phyloP scores from a whole-genome alignment of 495 filamentous ascomycete species.

The Aspergillus steynii region DNA sequence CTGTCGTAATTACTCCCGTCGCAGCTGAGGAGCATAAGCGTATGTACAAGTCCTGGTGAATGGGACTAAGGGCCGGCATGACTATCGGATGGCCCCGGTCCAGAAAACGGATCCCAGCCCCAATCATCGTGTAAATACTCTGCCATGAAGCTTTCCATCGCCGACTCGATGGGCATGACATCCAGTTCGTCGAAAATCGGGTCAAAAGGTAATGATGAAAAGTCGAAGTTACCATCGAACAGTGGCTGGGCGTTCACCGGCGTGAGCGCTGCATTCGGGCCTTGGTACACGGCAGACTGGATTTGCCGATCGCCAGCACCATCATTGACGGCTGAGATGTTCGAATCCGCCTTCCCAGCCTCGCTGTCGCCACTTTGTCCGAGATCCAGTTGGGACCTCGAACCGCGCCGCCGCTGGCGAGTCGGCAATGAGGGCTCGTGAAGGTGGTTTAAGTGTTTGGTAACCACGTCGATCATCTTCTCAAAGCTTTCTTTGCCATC shows the following conservation, averaged over 20 bases:
- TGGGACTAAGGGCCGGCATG: too few relatives aligned
- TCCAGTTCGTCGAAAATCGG: background rate
- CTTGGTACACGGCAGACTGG: background rate
- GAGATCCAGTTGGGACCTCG: background rate
- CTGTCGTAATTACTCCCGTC: background rate
- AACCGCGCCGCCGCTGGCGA: slow-evolving; percentile 9
- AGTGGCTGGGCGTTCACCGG: background rate
- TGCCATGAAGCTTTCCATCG: slow-evolving; percentile 26
- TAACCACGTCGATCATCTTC: slow-evolving; percentile 25
- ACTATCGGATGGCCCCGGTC: background rate
- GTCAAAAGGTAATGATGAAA: background rate
- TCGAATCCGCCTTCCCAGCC: background rate
- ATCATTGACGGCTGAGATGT: background rate
- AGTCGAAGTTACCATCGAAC: background rate
- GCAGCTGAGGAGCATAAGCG: too few relatives aligned
- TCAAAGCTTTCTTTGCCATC: slow-evolving; percentile 28
- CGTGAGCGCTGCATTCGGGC: background rate
- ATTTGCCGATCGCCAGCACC: background rate
- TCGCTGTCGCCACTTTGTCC: too few relatives aligned
- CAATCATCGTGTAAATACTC: slow-evolving; percentile 28
- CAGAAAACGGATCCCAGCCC: slow-evolving; percentile 30
- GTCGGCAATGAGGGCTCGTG: background rate
- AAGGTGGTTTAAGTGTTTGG: slow-evolving; percentile 18
- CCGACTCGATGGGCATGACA: slow-evolving; percentile 14
- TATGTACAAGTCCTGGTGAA: too few relatives aligned